Evolutionary conservation across 768 basidiomycete genomes (phyloP), one percentile per base, ranked within the genome.

Genomic region (Mycena amicta): DNA sequence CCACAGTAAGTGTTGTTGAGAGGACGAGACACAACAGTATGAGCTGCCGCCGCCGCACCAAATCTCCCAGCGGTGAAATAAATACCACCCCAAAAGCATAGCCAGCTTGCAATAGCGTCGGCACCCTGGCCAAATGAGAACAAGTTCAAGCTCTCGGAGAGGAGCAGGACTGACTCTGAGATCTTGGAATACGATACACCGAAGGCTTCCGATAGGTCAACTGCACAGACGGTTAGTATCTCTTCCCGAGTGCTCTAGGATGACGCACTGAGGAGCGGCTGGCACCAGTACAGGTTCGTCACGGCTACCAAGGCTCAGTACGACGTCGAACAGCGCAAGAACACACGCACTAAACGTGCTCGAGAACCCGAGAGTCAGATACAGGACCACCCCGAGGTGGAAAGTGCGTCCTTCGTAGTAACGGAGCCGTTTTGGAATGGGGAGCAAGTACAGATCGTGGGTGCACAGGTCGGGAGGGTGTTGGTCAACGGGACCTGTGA

Each of bases 251-350:
- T n/a, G n/a, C n/a, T n/a, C n/a, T n/a, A n/a, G n/a, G n/a, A 5
- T 30, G 54, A 75, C 80, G 59, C 69, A 85, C 91, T 88, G 18
- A 93, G 72, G 64, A 94, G 69, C 0, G 92, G 92, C 72, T 92
- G 90, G 56, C 85, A 89, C 62, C 92, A 94, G 67, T 92, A 93
- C 41, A 93, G 69, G 66, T 93, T 93, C n/a, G 85, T 80, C 8
- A 85, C 85, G 40, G 75, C 62, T 63, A 31, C 25, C 27, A 20
- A 15, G 18, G 3, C n/a, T 12, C 20, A 4, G n/a, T n/a, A n/a
- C n/a, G n/a, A n/a, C n/a, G n/a, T n/a, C n/a, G n/a, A n/a, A n/a
- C n/a, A n/a, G n/a, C 20, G 16, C 13, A 18, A 16, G 3, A 2
- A 4, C 15, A 22, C 12, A 53, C 62, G 16, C 26, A 63, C 62